These are phyloP conservation scores for Knoxdaviesia proteae DNA, from an alignment of 2,329 filamentous ascomycete genomes.

Conservation along the genomic window DNA sequence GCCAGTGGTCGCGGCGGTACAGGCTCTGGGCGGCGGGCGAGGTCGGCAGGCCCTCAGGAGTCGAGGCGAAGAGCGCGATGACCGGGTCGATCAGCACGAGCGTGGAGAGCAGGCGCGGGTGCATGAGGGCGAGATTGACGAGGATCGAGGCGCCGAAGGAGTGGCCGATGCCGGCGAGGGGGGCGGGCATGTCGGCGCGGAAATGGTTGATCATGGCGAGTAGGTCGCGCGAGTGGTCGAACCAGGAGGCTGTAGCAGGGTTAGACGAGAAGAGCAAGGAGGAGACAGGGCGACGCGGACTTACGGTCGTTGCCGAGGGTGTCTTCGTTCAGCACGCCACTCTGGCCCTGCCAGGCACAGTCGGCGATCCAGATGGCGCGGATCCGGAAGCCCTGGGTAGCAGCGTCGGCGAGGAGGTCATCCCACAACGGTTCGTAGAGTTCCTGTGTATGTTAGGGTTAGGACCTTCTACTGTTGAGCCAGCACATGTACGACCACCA, in stretches of 20 bases:
- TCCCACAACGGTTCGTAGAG: constrained; percentile 86
- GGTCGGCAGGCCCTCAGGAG: neutral
- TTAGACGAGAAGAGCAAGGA: neutral
- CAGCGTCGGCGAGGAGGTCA: constrained; percentile 43
- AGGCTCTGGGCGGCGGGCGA: constrained; percentile 40
- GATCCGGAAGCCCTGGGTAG: constrained; percentile 41
- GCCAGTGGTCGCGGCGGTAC: constrained; percentile 62
- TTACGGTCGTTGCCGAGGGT: constrained; percentile 66
- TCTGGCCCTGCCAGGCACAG: constrained; percentile 66
- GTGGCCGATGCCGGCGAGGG: constrained; percentile 69
- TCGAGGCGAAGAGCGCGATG: constrained; percentile 29
- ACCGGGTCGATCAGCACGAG: constrained; percentile 73
- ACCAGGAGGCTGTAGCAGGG: constrained; percentile 46
- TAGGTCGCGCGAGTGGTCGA: constrained; percentile 68
- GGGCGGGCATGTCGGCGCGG: constrained; percentile 43
- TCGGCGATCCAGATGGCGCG: constrained; percentile 80
- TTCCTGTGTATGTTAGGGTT: constrained; percentile 32
- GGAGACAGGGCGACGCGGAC: constrained; percentile 10
- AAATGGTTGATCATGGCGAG: constrained; percentile 72
- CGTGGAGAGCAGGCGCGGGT: constrained; percentile 60
- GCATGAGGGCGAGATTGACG: constrained; percentile 48
- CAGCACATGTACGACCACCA: too few relatives aligned
- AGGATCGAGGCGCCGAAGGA: constrained; percentile 69
- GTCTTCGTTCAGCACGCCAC: constrained; percentile 55
- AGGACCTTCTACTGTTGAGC: neutral